Evolutionary conservation across 495 filamentous ascomycete genomes (phyloP), one percentile per base, ranked within the genome.

Genomic region (Hyaloscypha variabilis): DNA sequence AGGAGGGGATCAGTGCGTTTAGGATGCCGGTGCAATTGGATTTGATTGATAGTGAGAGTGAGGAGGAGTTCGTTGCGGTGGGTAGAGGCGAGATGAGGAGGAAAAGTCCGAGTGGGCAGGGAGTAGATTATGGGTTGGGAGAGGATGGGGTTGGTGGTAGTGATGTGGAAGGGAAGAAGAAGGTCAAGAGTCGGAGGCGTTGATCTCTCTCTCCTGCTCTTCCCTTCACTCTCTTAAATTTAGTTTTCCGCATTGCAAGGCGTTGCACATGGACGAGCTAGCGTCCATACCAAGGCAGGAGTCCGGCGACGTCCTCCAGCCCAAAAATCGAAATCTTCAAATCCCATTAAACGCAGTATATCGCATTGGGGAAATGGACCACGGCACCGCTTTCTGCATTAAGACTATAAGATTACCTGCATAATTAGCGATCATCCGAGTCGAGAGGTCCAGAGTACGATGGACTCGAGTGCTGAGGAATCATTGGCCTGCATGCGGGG

Each of bases 1-100:
- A 77, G 11, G 79, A 84, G 29, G 78, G 76, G 13, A 78, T 83
- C 23, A 84, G 85, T 49, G 77, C 79, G 1, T 99, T 97, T 77
- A 81, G 85, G 31, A 92, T 99, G 88, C 95, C 95, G 4, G 89
- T 98, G 1, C 78, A 96, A 21, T 82, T 96, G 54, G 91, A 97
- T 71, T 82, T 96, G 54, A 87, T 85, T 39, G 90, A 90, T 63
- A 86, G 82, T 51, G 85, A 87, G 61, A 86, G 85, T 71, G 94
- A 95, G 68, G 95, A 97, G 65, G 96, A 98, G 69, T 91, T 95
- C 67, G 83, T 96, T 17, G 85, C 90, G 26, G 88, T 97, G 60
- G 91, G 90, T 0, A 87, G 92, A 0, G 94, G 94, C 0, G 94
- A 92, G 36, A 90, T 94, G 81, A 81, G 94, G 49, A 79, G 91